Evolutionary conservation across 805 yeast species (phyloP).

Genomic region (Saccharomycopsis fermentans): DNA sequence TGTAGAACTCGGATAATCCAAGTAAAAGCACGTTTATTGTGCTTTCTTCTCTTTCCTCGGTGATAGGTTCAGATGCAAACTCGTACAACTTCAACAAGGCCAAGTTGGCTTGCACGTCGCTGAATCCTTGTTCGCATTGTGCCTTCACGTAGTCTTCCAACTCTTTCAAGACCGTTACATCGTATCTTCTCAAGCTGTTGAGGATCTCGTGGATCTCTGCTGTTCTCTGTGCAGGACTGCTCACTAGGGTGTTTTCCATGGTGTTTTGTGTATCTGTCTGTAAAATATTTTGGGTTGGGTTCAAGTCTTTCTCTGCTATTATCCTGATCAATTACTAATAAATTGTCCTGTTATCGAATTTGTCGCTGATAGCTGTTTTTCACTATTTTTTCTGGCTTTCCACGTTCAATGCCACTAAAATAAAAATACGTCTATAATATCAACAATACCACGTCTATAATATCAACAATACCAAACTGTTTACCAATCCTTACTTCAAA

Average conservation of each 20-base stretch:
- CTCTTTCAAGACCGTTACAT: constrained; percentile 32
- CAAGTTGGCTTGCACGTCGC: constrained; percentile 35
- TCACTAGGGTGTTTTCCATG: constrained; percentile 27
- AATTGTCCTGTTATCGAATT: too few species aligned
- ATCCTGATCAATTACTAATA: too few species aligned
- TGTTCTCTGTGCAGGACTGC: constrained; percentile 31
- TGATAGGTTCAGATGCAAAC: constrained; percentile 26
- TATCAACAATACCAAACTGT: too few species aligned
- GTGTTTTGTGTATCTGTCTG: not conserved
- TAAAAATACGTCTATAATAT: too few species aligned
- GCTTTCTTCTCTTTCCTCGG: constrained; percentile 29
- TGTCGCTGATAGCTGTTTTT: too few species aligned
- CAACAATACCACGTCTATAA: too few species aligned
- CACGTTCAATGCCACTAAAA: too few species aligned
- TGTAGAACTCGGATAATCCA: constrained; percentile 32
- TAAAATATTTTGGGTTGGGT: too few species aligned
- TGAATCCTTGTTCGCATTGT: constrained; percentile 30
- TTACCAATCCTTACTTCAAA: too few species aligned
- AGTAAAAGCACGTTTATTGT: constrained; percentile 31
- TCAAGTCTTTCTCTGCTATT: too few species aligned
- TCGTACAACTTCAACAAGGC: constrained; percentile 37
- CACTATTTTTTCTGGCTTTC: too few species aligned
- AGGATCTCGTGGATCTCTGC: constrained; percentile 31
- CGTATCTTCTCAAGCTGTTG: constrained; percentile 35
- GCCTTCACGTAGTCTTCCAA: constrained; percentile 34